Evolutionary conservation across 2,329 filamentous ascomycete genomes (phyloP).

Genomic region (Gnomoniopsis sp.): DNA sequence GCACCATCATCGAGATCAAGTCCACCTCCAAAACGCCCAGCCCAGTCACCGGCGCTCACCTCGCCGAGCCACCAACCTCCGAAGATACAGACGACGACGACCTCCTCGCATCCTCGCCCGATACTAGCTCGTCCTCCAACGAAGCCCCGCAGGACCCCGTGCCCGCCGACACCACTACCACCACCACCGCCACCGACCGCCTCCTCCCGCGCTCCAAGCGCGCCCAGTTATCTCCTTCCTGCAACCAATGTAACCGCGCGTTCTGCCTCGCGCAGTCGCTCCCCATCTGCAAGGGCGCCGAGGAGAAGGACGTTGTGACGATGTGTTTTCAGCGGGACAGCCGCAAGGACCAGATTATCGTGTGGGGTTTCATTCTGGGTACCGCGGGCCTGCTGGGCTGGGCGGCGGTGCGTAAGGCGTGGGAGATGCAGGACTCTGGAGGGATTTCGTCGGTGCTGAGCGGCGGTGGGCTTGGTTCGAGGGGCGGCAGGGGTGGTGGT

Average conservation of each 20-base stretch:
- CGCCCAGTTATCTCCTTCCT: constrained; percentile 41
- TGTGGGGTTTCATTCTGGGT: constrained; percentile 60
- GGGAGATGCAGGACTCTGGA: constrained; percentile 35
- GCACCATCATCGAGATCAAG: constrained; percentile 53
- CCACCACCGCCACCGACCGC: constrained; percentile 19
- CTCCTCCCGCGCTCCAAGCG: constrained; percentile 20
- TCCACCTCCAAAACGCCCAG: constrained; percentile 20
- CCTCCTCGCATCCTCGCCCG: not conserved
- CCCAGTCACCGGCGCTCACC: constrained; percentile 45
- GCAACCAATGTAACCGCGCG: constrained; percentile 61
- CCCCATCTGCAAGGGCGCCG: constrained; percentile 60
- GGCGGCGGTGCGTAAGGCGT: constrained; percentile 50
- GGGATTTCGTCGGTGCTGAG: constrained; percentile 16
- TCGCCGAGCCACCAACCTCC: constrained; percentile 12
- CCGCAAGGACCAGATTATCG: constrained; percentile 64
- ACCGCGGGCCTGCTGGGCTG: constrained; percentile 58
- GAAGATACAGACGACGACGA: constrained; percentile 20
- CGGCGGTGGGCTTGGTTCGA: constrained; percentile 8
- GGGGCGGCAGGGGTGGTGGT: constrained; percentile 10
- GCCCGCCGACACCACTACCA: constrained; percentile 18
- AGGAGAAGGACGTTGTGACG: constrained; percentile 59
- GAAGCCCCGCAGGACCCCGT: not conserved
- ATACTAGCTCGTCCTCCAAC: constrained; percentile 16
- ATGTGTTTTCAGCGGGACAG: constrained; percentile 66
- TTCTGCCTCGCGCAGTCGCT: constrained; percentile 60